phyloP scores from a whole-genome alignment of 78 protist species.

The Pigoraptor vietnamica region DNA sequence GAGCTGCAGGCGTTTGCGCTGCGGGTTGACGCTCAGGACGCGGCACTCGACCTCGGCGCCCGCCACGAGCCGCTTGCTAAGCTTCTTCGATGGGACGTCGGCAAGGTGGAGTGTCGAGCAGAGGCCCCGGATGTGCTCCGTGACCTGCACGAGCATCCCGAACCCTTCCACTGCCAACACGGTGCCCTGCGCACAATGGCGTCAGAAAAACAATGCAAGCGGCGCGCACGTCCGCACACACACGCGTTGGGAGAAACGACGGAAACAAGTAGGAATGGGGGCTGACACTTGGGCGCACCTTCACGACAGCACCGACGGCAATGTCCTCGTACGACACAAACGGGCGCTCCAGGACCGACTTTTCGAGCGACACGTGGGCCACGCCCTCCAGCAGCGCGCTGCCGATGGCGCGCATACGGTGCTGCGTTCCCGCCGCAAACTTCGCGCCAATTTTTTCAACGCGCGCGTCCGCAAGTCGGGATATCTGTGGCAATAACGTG shows the following conservation, averaged over 20 bases:
- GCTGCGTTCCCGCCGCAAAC: not conserved
- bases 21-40: not conserved
- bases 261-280: not conserved
- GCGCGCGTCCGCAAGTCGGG: not conserved
- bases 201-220: not conserved
- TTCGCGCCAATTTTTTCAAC: not conserved
- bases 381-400: not conserved
- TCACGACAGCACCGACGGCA: not conserved
- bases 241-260: too few species aligned
- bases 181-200: not conserved
- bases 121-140: slow-evolving; percentile 22
- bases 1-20: not conserved
- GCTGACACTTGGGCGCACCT: not conserved
- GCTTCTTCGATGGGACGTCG: not conserved
- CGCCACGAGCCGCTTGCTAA: not conserved
- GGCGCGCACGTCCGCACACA: too few species aligned
- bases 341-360: not conserved
- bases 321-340: not conserved
- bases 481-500: not conserved
- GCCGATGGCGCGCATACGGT: not conserved
- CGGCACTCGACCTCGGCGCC: slow-evolving; percentile 4
- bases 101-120: slow-evolving; percentile 4
- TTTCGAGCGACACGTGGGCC: not conserved
- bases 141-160: slow-evolving; percentile 14
- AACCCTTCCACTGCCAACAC: not conserved